Base-by-base conservation (phyloP, 2,329 filamentous ascomycete species). In the Diaporthe amygdali region DNA sequence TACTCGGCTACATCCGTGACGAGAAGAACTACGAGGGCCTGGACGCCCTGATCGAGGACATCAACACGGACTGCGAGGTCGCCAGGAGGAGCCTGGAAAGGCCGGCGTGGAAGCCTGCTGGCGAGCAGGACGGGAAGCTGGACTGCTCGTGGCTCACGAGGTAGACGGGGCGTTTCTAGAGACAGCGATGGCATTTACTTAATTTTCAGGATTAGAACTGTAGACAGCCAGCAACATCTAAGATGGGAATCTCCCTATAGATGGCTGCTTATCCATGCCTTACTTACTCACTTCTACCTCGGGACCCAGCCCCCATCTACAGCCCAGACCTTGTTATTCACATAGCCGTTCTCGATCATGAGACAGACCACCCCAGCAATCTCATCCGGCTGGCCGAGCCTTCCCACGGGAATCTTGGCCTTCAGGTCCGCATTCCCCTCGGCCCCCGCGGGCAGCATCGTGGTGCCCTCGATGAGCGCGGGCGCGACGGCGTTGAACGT, bases 11-110 rank as follows among this genome's bases (percentile, higher is more conserved):
- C 81, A 95, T 99, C 73, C 89, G 96, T 67, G 92, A 94, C 10
- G 96, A 98, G 83, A 91, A 89, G 79, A 94, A 98, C 84, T 99
- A 99, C 83, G 90, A 91, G 72, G 92, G 89, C 74, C 87, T 94
- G 76, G 95, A 98, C 74, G 93, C 92, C 41, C 85, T 98, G 79
- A 90, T 98, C 54, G 89, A 92, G 76, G 96, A 99, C 83, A 99
- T 99, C 79, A 89, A 89, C 78, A 89, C 92, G 75, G 96, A 98
- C 84, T 97, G 96, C 78, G 89, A 93, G 76, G 95, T 98, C 69
- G 93, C 95, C 52, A 86, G 87, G 75, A 84, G 86, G 77, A 96
- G 94, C 83, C 83, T 99, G 78, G 87, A 83, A 66, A 85, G 96
- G 74, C 82, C 87, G 39, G 86, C 81, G 30, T 99, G 87, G 89